Base-by-base conservation (phyloP, 2,329 filamentous ascomycete species). In the Botryosphaeria dothidea region DNA sequence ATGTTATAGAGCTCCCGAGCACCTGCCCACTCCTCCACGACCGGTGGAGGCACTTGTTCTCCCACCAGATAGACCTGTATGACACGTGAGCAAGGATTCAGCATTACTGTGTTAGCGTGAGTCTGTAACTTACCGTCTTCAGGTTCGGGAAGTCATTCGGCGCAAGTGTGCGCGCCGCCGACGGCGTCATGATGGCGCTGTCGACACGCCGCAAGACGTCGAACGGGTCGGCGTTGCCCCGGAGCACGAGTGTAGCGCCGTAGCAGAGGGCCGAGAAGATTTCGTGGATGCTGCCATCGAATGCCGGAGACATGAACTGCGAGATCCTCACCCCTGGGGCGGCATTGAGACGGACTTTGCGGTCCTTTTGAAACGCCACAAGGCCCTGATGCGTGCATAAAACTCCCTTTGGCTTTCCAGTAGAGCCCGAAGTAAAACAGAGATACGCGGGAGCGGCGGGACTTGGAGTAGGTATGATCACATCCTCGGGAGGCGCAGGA, bases 221-320 rank as follows among this genome's bases (percentile, higher is more conserved):
- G 38, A 81, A 75, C 0, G 73, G 70, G 13, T 77, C 68, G 1
- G 61, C 49, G 0, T 17, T 38, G 21, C 70, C 65, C 0, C 48
- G 38, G 1, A 82, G 69, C 0, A 80, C 72, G 2, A 82, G 69
- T 0, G 79, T 79, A 0, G 74, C 74, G 0, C 80, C 80, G 62
- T 80, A 77, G 19, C 69, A 71, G 0, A 82, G 69, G 0, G 79
- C 70, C 0, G 77, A 77, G 63, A 82, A 81, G 0, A 79, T 73
- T 64, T 79, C 81, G 36, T 79, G 73, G 9, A 83, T 79, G 62
- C 73, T 76, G n/a, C 77, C 79, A 67, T 83, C 81, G 63, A 83
- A 83, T 0, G 69, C 77, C 0, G 74, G 70, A 1, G 81, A 82
- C 72, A 83, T 76, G 46, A 80, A 54, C 63, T 82, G 81, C 2